Base-by-base conservation (phyloP, 805 yeast species). In the Ogataea wickerhamii region DNA sequence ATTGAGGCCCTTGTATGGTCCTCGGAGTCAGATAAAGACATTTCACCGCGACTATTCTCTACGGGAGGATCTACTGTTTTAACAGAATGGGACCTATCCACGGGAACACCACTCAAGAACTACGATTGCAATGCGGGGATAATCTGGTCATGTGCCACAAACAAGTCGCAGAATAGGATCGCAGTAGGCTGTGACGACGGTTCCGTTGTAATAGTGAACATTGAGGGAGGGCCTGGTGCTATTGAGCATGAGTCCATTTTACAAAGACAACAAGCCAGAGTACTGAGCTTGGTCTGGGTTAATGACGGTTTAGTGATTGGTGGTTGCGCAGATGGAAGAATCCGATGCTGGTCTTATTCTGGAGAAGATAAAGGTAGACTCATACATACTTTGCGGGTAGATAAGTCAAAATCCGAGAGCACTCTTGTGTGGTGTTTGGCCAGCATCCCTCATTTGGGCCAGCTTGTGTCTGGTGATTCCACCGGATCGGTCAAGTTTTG, bases 101-200 rank as follows among this genome's bases (percentile, higher is more conserved):
- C 85, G 0, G 87, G 94, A 3, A 63, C 73, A 38, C 95, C 96
- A 4, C 55, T 76, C 35, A 71, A 69, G 34, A 85, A 88, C 58
- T 80, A 80, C 54, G 95, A 89, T 57, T 87, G 96, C 66, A 87
- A 88, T 57, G 85, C 95, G 3, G 97, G 98, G 24, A 80, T 87
- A 13, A 83, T 88, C 38, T 93, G 98, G 98, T 85, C 95, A 6
- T 62, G 89, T 32, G 79, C 83, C 4, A 76, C 79, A 17, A 80
- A 79, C 46, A 71, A 73, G 18, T 64, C 73, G 17, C 84, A 81
- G 32, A 64, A 72, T 42, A 77, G 71, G 51, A 65, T 93, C 24
- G 87, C 96, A 1, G 85, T 86, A 1, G 98, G 98, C 3, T 91
- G 98, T 61, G 98, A 93, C 51, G 94, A 89, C 56, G 98, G 98